phyloP scores from a whole-genome alignment of 1,139 yeast genomes.

The Maudiozyma humilis region DNA sequence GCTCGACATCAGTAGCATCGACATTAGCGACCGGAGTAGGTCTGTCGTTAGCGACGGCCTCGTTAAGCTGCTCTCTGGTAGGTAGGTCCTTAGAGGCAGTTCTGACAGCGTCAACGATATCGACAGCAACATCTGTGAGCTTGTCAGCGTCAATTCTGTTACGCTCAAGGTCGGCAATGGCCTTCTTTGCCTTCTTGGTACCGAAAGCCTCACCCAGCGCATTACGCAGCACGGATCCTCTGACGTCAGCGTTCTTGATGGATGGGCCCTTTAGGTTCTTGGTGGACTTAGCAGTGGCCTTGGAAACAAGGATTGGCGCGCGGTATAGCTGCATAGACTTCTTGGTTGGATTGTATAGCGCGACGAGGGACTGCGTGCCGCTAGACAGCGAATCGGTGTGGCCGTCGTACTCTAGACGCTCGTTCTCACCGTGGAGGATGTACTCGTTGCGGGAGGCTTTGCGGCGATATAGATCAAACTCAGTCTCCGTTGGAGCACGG shows the following conservation, averaged over 20 bases:
- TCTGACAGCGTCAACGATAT: constrained; percentile 74
- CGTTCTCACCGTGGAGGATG: constrained; percentile 71
- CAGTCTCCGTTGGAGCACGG: constrained; percentile 48
- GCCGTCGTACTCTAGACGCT: constrained; percentile 67
- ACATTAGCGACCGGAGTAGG: constrained; percentile 76
- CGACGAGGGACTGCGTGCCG: constrained; percentile 51
- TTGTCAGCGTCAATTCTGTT: constrained; percentile 81
- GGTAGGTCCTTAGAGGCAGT: constrained; percentile 67
- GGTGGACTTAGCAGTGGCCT: constrained; percentile 47
- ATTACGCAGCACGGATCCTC: constrained; percentile 55
- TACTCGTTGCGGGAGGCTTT: constrained; percentile 36
- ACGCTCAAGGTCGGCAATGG: constrained; percentile 70
- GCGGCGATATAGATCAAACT: constrained; percentile 56
- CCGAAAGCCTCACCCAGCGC: constrained; percentile 94
- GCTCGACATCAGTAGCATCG: constrained; percentile 73
- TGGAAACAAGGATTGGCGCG: constrained; percentile 49
- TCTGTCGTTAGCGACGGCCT: constrained; percentile 52
- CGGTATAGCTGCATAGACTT: constrained; percentile 54
- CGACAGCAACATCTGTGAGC: constrained; percentile 64
- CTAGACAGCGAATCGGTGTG: constrained; percentile 30
- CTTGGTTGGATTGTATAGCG: constrained; percentile 56
- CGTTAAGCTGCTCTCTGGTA: constrained; percentile 48
- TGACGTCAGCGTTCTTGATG: constrained; percentile 48
- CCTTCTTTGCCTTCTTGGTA: constrained; percentile 91
- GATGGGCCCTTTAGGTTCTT: constrained; percentile 51